Conservation (phyloP, 2,329 filamentous ascomycete genomes). For the Plectosphaerella cucumerina region DNA sequence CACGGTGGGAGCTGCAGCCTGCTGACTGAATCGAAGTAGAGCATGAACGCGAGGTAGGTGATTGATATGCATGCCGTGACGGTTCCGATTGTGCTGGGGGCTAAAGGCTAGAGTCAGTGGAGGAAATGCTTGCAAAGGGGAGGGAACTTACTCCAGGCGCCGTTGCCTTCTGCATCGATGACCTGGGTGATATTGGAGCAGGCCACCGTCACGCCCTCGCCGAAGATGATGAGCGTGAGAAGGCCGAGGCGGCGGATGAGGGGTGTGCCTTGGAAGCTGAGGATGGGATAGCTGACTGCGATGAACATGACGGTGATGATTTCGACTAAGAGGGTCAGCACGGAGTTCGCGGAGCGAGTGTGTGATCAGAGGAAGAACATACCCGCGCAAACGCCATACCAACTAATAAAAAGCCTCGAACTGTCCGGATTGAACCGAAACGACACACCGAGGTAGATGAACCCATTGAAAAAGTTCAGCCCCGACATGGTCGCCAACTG, state of each 20-base stretch:
- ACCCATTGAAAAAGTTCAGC: conserved; percentile 27
- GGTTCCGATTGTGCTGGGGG: conserved; percentile 33
- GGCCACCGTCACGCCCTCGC: conserved; percentile 57
- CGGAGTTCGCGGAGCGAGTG: too few relatives aligned
- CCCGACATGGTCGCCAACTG: conserved; percentile 30
- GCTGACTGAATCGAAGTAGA: conserved; percentile 60
- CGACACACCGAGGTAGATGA: conserved; percentile 36
- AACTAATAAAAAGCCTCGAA: conserved; percentile 30
- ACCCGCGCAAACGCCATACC: conserved; percentile 49
- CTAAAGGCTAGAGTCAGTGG: conserved; percentile 14
- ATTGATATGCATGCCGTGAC: conserved; percentile 32
- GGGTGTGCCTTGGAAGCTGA: conserved; percentile 60
- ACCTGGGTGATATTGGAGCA: background rate
- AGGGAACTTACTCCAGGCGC: conserved; percentile 31
- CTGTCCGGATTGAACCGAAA: conserved; percentile 30
- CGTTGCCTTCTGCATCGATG: conserved; percentile 14
- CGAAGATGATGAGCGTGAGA: conserved; percentile 62
- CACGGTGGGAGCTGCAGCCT: conserved; percentile 53
- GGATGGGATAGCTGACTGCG: conserved; percentile 36
- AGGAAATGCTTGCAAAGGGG: background rate
- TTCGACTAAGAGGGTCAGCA: background rate
- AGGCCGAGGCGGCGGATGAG: conserved; percentile 60
- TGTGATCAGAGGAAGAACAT: background rate
- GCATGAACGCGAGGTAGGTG: conserved; percentile 40
- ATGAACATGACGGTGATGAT: conserved; percentile 4